phyloP scores from a whole-genome alignment of 768 basidiomycete species.

The Lactifluus piperatus region DNA sequence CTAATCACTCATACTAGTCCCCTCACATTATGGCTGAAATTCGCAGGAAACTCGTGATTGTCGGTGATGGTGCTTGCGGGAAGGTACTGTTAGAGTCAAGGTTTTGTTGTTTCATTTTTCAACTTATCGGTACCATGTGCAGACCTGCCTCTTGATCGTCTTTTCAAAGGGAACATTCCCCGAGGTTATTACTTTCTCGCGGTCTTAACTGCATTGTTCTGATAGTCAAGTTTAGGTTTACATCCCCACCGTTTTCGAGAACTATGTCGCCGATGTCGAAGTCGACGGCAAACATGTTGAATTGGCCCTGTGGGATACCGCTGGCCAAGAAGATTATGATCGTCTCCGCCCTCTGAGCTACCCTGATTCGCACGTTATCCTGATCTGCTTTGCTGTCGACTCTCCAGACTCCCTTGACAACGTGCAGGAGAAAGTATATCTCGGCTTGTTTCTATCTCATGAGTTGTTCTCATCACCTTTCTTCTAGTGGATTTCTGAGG shows the following conservation, averaged over 20 bases:
- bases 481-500: slow-evolving; percentile 92
- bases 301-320: slow-evolving; percentile 99
- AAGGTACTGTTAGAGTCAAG: slow-evolving; percentile 43
- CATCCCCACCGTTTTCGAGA: slow-evolving; percentile 99
- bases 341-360: slow-evolving; percentile 96
- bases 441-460: background rate
- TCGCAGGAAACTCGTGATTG: slow-evolving; percentile 97
- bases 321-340: slow-evolving; percentile 99
- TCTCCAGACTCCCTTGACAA: slow-evolving; percentile 97
- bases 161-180: slow-evolving; percentile 97
- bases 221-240: slow-evolving; percentile 59
- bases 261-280: slow-evolving; percentile 98
- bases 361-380: slow-evolving; percentile 99
- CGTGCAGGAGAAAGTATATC: slow-evolving; percentile 95
- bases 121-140: background rate
- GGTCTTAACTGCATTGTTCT: background rate
- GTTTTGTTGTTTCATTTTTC: background rate
- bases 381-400: slow-evolving; percentile 98
- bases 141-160: slow-evolving; percentile 63
- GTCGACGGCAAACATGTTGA: slow-evolving; percentile 98
- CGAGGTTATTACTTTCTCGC: slow-evolving; percentile 47
- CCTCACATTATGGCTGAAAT: slow-evolving; percentile 77
- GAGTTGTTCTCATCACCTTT: background rate
- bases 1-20: slow-evolving; percentile 5
- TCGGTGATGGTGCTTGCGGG: slow-evolving; percentile 96